Percentiles rank a stretch among this genome's conserved stretches.
Evolutionary conservation across 2,329 filamentous ascomycete genomes (phyloP).

Genomic region (Raffaelea arxii): DNA sequence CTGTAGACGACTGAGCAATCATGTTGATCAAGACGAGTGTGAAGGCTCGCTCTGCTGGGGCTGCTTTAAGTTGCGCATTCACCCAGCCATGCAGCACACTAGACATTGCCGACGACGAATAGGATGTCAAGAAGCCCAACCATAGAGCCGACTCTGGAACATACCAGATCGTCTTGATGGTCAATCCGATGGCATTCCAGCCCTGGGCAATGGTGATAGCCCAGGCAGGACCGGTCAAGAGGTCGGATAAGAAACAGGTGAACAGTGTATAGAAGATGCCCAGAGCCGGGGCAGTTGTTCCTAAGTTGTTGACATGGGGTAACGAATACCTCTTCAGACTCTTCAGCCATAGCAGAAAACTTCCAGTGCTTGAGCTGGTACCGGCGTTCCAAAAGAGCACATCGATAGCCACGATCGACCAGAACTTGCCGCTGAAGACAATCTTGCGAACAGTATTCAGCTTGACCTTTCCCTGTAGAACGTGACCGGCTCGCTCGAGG

Average conservation of each 20-base stretch:
- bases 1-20: slow-evolving; percentile 43
- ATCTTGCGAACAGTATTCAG: slow-evolving; percentile 20
- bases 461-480: slow-evolving; percentile 24
- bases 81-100: slow-evolving; percentile 48
- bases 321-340: slow-evolving; percentile 23
- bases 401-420: slow-evolving; percentile 38
- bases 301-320: slow-evolving; percentile 7
- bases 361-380: slow-evolving; percentile 35
- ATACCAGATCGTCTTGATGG: slow-evolving; percentile 45
- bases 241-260: slow-evolving; percentile 44
- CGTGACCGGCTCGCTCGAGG: slow-evolving; percentile 27
- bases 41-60: slow-evolving; percentile 30
- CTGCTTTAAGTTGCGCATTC: slow-evolving; percentile 36
- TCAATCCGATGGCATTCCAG: slow-evolving; percentile 42
- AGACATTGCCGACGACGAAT: slow-evolving; percentile 39
- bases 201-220: slow-evolving; percentile 41
- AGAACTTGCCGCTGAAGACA: slow-evolving; percentile 30
- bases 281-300: slow-evolving; percentile 22
- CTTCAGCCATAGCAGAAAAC: slow-evolving; percentile 49
- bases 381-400: slow-evolving; percentile 48
- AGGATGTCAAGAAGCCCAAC: slow-evolving; percentile 42
- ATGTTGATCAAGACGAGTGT: slow-evolving; percentile 31
- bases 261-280: slow-evolving; percentile 47
- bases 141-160: slow-evolving; percentile 44
- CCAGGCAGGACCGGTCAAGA: slow-evolving; percentile 41